Conservation (phyloP, 306 rosid species). For the Cyclanthera cordifolia region DNA sequence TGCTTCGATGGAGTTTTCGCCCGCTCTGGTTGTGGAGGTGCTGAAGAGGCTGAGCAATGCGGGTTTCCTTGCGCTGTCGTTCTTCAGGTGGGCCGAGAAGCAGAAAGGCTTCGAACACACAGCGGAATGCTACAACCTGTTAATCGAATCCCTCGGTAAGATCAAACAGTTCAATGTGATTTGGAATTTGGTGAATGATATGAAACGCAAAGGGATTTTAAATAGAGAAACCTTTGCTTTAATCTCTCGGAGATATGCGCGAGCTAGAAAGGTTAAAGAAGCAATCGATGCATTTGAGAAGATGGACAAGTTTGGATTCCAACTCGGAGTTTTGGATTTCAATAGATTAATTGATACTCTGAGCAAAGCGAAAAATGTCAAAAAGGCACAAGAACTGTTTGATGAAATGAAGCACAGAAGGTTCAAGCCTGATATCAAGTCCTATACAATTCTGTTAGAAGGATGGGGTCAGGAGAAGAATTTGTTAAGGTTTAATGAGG, state of each 20-base stretch:
- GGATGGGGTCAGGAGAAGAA: conserved; percentile 80
- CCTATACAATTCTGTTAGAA: conserved; percentile 58
- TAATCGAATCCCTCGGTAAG: conserved; percentile 74
- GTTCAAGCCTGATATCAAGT: conserved; percentile 58
- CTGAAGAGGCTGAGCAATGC: conserved; percentile 65
- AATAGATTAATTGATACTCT: conserved; percentile 53
- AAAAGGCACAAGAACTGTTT: conserved; percentile 65
- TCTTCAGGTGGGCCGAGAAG: conserved; percentile 78
- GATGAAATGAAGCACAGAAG: conserved; percentile 49
- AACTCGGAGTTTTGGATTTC: conserved; percentile 43
- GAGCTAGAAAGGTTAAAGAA: conserved; percentile 47
- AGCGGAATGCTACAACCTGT: conserved; percentile 39
- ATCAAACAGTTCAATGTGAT: conserved; percentile 65
- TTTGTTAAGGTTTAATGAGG: conserved; percentile 54
- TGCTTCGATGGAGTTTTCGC: conserved; percentile 25
- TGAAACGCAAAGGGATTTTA: conserved; percentile 43
- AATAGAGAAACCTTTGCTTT: conserved; percentile 47
- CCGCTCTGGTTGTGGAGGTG: conserved; percentile 41
- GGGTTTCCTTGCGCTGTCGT: conserved; percentile 57
- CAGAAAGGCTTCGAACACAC: conserved; percentile 42
- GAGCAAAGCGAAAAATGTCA: conserved; percentile 49
- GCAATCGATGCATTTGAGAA: conserved; percentile 54
- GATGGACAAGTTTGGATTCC: conserved; percentile 55
- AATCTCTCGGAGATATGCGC: conserved; percentile 50
- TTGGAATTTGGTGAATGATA: conserved; percentile 64